Evolutionary conservation across 257 asterid genomes (phyloP), one percentile per base, ranked within the genome.

Genomic region (Fraxinus anomala): DNA sequence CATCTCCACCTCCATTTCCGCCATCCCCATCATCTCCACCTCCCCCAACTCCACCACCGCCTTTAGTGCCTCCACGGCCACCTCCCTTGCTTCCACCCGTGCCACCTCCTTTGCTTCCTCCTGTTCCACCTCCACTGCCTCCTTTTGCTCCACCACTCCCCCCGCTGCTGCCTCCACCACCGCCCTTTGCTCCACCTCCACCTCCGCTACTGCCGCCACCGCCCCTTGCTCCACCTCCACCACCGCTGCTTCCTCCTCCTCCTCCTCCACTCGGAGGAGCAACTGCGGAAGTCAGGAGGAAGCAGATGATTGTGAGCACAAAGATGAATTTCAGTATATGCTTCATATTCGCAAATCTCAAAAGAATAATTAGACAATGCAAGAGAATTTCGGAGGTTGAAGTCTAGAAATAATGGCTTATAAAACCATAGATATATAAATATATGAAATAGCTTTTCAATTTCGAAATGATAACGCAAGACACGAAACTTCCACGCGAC

Each of bases 221-320:
- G 69, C 82, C 76, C 39, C 34, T 51, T 16, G 72, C 34, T 14
- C 75, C 79, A 10, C 83, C 80, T 16, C 83, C 83, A 28, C 75
- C 23, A 3, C 69, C 14, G 13, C 79, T 5, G 5, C 83, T 14
- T 26, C 66, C 68, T 0, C 73, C 69, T 1, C 80, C 77, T 0
- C 82, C 79, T 0, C 80, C 77, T 0, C 87, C 81, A 6, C 73
- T 21, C 0, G 82, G 59, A 26, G 82, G 69, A 24, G 69, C 69
- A 63, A 63, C 69, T 10, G 19, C 69, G 19, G 69, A 23, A 8
- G 69, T 63, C 16, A 26, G 34, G 69, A 63, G 69, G 69, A 63
- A 24, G 33, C 69, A 63, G 28, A 63, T 26, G 69, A 63, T 11
- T 23, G 69, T 63, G 3, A 63, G 36, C 6, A 63, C 17, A 26